Evolutionary conservation across 768 basidiomycete genomes (phyloP), one percentile per base, ranked within the genome.

Genomic region (Boletus huronensis): DNA sequence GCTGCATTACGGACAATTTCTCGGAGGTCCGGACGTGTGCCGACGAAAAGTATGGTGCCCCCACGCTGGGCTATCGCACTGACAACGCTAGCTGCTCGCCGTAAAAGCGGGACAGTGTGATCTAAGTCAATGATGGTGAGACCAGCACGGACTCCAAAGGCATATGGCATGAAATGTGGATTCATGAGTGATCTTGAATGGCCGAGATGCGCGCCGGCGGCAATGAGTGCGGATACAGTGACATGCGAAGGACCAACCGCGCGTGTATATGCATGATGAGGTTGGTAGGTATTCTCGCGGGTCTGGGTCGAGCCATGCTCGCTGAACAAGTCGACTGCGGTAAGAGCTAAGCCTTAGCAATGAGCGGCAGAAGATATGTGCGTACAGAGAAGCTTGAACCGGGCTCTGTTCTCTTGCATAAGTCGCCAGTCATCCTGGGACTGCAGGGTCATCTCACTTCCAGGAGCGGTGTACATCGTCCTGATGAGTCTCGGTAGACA

Each of bases 91-190:
- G 93, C 90, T 8, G 96, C 93, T 50, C 94, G 88, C 17, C 94
- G 87, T 23, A 99, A 79, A 57, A 93, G 84, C 6, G 95, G 93
- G 5, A 98, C 76, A 0, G 97, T 97, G 62, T 90, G 88, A 69
- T 98, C 94, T 28, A 98, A 81, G 73, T 98, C 93, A 70, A 98
- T 98, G 70, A 98, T 80, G 45, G 92, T 91, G 61, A 98, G 80
- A 14, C 88, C 91, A 41, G 92, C 82, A 52, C 97, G 90, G 16
- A 83, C 83, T 57, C 95, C 97, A 68, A 97, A 98, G 34, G 95
- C 86, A 70, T 94, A 96, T 29, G 95, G 90, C 62, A 88, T 77
- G 63, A 93, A 94, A 69, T 91, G 90, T 28, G 92, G 87, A 70
- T 93, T 90, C 78, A 95, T 87, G 60, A 92, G 82, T 5, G 85